phyloP scores from a whole-genome alignment of 2,329 filamentous ascomycete species.

The Drechslera avenae region DNA sequence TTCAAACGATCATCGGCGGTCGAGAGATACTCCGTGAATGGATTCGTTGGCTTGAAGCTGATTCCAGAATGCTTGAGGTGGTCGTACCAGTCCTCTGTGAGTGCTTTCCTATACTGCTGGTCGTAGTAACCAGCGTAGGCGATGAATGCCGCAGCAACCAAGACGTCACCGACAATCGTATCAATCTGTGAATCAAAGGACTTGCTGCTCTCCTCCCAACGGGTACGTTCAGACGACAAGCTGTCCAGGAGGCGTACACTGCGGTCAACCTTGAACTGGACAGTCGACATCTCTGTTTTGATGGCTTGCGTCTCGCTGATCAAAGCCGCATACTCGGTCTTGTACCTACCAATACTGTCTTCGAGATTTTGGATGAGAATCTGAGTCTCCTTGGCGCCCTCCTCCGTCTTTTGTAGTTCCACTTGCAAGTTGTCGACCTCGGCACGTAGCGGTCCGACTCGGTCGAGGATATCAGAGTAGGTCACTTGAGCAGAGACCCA shows the following conservation, averaged over 20 bases:
- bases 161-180: constrained; percentile 92
- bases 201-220: constrained; percentile 97
- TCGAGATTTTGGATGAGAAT: constrained; percentile 84
- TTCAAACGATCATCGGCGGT: constrained; percentile 92
- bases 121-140: constrained; percentile 97
- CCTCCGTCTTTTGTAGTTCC: constrained; percentile 87
- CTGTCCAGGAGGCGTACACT: constrained; percentile 94
- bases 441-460: constrained; percentile 87
- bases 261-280: constrained; percentile 97
- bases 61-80: constrained; percentile 94
- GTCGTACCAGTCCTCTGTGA: constrained; percentile 97
- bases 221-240: constrained; percentile 86
- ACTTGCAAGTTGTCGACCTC: constrained; percentile 89
- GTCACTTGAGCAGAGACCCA: constrained; percentile 97
- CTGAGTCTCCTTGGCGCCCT: constrained; percentile 88
- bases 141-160: constrained; percentile 95
- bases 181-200: constrained; percentile 98
- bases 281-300: constrained; percentile 93
- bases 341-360: constrained; percentile 90
- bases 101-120: constrained; percentile 95
- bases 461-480: constrained; percentile 95
- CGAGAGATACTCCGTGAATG: constrained; percentile 93
- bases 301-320: constrained; percentile 98
- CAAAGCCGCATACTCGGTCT: constrained; percentile 91
- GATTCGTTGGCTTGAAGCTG: constrained; percentile 89